Conservation (phyloP, 768 basidiomycete genomes). For the Pisolithus marmoratus region DNA sequence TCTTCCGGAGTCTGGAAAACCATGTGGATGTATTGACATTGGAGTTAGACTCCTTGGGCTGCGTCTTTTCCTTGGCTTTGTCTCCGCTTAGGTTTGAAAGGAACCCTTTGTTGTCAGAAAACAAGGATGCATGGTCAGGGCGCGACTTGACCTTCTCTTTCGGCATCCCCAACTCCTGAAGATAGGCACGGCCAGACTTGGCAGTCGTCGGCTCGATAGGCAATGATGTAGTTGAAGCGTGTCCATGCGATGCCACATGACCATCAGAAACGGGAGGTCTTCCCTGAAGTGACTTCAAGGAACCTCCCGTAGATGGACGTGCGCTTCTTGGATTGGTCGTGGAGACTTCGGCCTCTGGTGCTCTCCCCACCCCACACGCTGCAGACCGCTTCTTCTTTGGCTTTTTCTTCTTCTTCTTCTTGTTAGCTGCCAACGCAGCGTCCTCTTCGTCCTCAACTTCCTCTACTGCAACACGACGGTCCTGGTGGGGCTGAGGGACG, state of each 20-base stretch:
- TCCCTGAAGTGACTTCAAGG: constrained; percentile 12
- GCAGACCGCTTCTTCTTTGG: constrained; percentile 62
- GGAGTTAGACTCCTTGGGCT: constrained; percentile 24
- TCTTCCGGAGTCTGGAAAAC: constrained; percentile 56
- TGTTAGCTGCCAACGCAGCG: constrained; percentile 24
- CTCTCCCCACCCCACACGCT: constrained; percentile 11
- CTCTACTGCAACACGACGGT: constrained; percentile 47
- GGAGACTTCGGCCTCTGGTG: constrained; percentile 15
- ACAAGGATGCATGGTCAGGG: constrained; percentile 49
- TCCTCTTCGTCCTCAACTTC: constrained; percentile 70
- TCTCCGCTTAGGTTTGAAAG: constrained; percentile 42
- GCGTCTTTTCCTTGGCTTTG: constrained; percentile 32
- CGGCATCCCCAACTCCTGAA: constrained; percentile 43
- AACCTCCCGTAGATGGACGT: constrained; percentile 18
- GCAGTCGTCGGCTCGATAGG: constrained; percentile 46
- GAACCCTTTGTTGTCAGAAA: constrained; percentile 40
- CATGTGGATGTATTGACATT: constrained; percentile 37
- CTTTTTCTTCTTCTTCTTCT: constrained; percentile 76
- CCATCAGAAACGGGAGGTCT: constrained; percentile 10
- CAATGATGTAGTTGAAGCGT: constrained; percentile 36
- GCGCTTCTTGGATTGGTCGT: constrained; percentile 15
- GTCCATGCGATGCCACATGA: constrained; percentile 16
- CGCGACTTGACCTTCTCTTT: constrained; percentile 73
- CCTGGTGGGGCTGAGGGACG: constrained; percentile 29
- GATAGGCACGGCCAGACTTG: constrained; percentile 67